Percentiles rank a stretch among this genome's conserved stretches.
Conservation (phyloP, 768 basidiomycete species). For the Mrakia blollopis region DNA sequence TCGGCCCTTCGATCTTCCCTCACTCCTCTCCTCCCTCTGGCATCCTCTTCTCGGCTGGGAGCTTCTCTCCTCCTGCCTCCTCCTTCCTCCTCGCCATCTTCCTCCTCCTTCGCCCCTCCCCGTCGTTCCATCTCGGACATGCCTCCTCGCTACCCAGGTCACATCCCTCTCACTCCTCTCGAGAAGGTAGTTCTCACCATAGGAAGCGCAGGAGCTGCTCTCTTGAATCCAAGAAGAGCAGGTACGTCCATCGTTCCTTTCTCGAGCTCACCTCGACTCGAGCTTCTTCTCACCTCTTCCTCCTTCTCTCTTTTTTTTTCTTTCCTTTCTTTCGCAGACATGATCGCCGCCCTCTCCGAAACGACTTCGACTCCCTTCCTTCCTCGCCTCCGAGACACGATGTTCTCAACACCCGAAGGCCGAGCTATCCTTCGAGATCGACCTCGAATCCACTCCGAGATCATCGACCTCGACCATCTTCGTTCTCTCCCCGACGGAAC, state of each 20-base stretch:
- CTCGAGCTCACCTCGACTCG: neutral
- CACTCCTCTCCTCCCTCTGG: neutral
- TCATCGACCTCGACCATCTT: slow-evolving; percentile 66
- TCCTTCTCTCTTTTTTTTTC: slow-evolving; percentile 23
- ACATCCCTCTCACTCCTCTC: slow-evolving; percentile 66
- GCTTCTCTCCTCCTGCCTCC: slow-evolving; percentile 2
- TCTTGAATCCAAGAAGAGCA: slow-evolving; percentile 73
- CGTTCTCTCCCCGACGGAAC: slow-evolving; percentile 67
- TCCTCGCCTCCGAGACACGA: slow-evolving; percentile 65
- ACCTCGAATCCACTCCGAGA: slow-evolving; percentile 71
- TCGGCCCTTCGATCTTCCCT: neutral
- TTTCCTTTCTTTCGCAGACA: slow-evolving; percentile 55
- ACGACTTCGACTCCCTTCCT: slow-evolving; percentile 79
- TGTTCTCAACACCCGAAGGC: slow-evolving; percentile 77
- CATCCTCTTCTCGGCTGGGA: slow-evolving; percentile 6
- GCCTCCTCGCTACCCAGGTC: slow-evolving; percentile 31
- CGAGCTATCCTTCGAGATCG: slow-evolving; percentile 74
- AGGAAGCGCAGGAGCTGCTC: slow-evolving; percentile 77
- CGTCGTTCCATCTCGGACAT: slow-evolving; percentile 16
- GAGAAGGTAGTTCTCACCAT: slow-evolving; percentile 79
- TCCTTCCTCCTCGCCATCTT: neutral
- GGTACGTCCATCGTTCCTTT: slow-evolving; percentile 53
- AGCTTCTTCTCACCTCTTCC: neutral
- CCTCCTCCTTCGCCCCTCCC: neutral
- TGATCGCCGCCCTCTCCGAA: slow-evolving; percentile 91